Conservation (phyloP, 2,329 filamentous ascomycete genomes). For the Exutisphaerella laricina region DNA sequence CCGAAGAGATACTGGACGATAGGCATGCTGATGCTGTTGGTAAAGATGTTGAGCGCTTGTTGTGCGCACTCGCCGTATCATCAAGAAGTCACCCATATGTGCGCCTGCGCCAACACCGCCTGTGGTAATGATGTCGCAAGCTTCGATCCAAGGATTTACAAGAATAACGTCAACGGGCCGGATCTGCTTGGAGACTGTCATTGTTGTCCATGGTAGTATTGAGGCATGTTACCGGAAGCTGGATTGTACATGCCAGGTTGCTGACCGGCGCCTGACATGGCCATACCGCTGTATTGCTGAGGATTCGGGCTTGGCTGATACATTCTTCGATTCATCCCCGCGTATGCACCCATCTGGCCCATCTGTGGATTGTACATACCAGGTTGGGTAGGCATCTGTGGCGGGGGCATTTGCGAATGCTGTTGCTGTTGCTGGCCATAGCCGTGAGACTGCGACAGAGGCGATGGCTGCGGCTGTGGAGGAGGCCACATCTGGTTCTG, state of each 20-base stretch:
- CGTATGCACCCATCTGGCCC: conserved; percentile 42
- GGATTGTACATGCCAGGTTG: conserved; percentile 49
- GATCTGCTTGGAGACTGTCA: conserved; percentile 11
- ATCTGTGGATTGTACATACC: conserved; percentile 44
- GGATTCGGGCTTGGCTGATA: conserved; percentile 46
- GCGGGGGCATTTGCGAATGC: conserved; percentile 46
- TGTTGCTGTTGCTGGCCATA: conserved; percentile 44
- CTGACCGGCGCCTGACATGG: conserved; percentile 36
- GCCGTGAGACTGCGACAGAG: conserved; percentile 42
- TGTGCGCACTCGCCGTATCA: not conserved
- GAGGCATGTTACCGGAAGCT: conserved; percentile 36
- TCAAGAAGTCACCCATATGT: not conserved
- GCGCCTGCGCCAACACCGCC: not conserved
- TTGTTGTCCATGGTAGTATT: conserved; percentile 26
- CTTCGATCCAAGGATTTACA: conserved; percentile 18
- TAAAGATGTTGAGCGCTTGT: conserved; percentile 1
- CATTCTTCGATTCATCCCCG: conserved; percentile 44
- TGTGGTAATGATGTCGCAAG: conserved; percentile 7
- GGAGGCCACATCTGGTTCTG: conserved; percentile 47
- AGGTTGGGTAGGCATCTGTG: conserved; percentile 43
- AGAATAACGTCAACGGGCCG: conserved; percentile 12
- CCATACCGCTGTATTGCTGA: conserved; percentile 37
- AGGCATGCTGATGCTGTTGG: not conserved
- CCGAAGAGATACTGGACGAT: not conserved
- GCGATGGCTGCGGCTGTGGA: conserved; percentile 45